A percentile compares a stretch with the other conserved stretches of the same genome.
Evolutionary conservation across 139 green algal species (phyloP).

Genomic region (Chlorella sp.): DNA sequence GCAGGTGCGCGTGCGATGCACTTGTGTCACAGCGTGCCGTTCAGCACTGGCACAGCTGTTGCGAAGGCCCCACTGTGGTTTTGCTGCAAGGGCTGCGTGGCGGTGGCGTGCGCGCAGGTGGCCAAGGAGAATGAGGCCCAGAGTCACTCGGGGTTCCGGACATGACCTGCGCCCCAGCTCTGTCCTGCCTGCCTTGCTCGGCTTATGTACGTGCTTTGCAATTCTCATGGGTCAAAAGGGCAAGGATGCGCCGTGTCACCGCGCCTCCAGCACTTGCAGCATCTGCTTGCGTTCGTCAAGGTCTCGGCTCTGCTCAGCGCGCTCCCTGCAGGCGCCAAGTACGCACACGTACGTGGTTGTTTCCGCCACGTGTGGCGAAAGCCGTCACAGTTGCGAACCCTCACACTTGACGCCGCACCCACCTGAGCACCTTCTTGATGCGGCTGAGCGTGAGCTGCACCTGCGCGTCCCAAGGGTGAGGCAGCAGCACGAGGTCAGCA

Average conservation of each 20-base stretch:
- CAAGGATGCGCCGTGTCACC: not conserved
- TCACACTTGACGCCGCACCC: not conserved
- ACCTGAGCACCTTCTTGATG: not conserved
- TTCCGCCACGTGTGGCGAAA: not conserved
- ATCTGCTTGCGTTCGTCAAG: not conserved
- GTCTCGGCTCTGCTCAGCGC: not conserved
- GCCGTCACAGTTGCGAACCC: not conserved
- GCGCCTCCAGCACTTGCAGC: not conserved
- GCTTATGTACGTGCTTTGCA: too few species aligned
- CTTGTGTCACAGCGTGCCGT: too few species aligned
- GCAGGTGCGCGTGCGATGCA: too few species aligned
- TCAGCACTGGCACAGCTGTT: too few species aligned
- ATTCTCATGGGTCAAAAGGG: too few species aligned
- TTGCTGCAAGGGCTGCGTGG: too few species aligned
- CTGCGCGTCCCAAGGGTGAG: not conserved
- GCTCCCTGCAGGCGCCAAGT: not conserved
- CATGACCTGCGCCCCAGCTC: too few species aligned
- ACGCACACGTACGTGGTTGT: not conserved
- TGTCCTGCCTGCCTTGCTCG: too few species aligned
- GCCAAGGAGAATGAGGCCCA: not conserved
- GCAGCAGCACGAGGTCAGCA: not conserved
- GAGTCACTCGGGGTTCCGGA: too few species aligned
- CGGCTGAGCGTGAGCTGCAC: not conserved
- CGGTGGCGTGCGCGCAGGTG: constrained; percentile 5
- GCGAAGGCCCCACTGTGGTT: too few species aligned